These are phyloP conservation scores for Alloteropsis angusta DNA, from an alignment of 202 grass and related monocot species.

Conservation along the genomic window DNA sequence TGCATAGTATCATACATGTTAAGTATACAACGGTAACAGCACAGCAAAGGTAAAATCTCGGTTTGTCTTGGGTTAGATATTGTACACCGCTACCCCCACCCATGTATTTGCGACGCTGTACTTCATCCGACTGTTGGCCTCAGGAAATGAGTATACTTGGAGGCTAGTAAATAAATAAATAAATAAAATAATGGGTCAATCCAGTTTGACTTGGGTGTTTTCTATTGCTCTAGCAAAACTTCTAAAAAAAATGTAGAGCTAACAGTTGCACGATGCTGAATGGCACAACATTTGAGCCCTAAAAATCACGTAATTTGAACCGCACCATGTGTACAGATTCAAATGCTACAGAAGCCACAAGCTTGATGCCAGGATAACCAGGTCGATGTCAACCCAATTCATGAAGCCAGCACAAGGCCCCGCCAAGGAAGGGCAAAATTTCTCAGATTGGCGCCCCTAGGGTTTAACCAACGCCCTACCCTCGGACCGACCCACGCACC, in stretches of 20 bases:
- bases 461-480: conserved; percentile 6
- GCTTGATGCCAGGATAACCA: background rate
- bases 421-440: background rate
- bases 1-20: background rate
- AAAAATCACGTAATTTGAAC: background rate
- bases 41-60: background rate
- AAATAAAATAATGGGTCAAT: background rate
- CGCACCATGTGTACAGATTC: background rate
- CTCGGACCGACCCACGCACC: background rate
- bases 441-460: background rate
- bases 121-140: background rate
- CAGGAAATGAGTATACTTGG: background rate
- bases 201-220: background rate
- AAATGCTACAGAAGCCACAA: background rate
- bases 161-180: background rate
- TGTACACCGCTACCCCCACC: background rate
- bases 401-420: background rate
- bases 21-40: conserved; percentile 4
- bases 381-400: background rate
- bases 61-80: background rate
- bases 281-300: background rate
- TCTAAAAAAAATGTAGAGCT: background rate
- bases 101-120: background rate
- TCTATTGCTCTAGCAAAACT: background rate
- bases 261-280: background rate